Evolutionary conservation across 164 flowering plant genomes (phyloP).

Genomic region (Dillenia turbinata): DNA sequence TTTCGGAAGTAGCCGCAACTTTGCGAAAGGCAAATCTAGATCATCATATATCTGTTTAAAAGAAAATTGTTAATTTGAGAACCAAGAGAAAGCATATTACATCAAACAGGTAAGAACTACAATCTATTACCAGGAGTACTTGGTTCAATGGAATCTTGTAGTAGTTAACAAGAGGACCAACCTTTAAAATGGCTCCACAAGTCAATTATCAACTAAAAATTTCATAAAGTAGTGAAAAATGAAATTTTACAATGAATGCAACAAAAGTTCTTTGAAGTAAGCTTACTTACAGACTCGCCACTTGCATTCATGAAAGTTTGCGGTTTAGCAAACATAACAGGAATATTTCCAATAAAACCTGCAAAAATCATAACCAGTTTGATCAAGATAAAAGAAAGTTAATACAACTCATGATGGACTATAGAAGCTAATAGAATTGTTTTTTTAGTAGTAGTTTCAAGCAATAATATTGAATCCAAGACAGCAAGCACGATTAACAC

Average conservation of each 20-base stretch:
- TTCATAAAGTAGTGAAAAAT: background rate
- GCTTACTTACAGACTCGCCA: slow-evolving; percentile 95
- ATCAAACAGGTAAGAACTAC: too few species aligned
- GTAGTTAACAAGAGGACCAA: slow-evolving; percentile 77
- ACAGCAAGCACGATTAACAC: too few species aligned
- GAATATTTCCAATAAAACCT: slow-evolving; percentile 82
- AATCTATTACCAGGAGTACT: slow-evolving; percentile 74
- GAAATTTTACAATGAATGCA: background rate
- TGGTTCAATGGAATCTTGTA: slow-evolving; percentile 89
- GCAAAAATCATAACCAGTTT: slow-evolving; percentile 4
- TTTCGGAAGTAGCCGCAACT: slow-evolving; percentile 74
- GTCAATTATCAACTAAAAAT: slow-evolving; percentile 1
- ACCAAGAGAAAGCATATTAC: too few species aligned
- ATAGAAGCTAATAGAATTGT: too few species aligned
- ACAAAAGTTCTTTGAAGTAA: slow-evolving; percentile 7
- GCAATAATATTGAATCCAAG: too few species aligned
- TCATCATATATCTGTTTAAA: slow-evolving; percentile 75
- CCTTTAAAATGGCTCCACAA: slow-evolving; percentile 36
- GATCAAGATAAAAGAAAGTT: background rate
- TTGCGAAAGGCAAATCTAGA: slow-evolving; percentile 88
- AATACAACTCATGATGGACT: too few species aligned
- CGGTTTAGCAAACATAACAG: slow-evolving; percentile 93
- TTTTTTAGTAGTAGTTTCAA: too few species aligned
- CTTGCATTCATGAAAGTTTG: slow-evolving; percentile 95
- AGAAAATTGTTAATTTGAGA: slow-evolving; percentile 1